Base-by-base conservation (phyloP, 176 grass and related monocot genomes). In the Aegilops umbellulata region DNA sequence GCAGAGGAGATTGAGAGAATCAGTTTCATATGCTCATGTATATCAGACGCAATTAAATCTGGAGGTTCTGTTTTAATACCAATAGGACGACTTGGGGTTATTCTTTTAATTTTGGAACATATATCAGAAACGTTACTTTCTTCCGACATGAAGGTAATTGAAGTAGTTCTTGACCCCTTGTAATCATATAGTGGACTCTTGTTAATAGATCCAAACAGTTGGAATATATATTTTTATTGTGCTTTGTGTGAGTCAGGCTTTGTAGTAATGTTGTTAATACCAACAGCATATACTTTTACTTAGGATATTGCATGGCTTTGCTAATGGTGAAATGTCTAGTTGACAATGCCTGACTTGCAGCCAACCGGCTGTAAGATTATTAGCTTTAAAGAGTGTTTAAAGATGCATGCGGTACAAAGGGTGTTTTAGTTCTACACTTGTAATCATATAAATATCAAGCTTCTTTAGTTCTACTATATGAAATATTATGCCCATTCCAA, bases 21-120 rank as follows among this genome's bases (percentile, higher is more conserved):
- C 60, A 87, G 49, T 62, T 98, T 91, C 68, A 88, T 98, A 87
- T 94, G 90, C 81, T 95, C 93, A 58, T 94, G 93, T 80, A 95
- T 94, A 27, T 83, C 87, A 2, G 81, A 92, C 79, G 91, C 96
- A 23, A 74, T 94, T 66, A 79, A 93, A 79, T 87, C 82, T 84
- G 96, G 91, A 65, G 96, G 96, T 89, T 94, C 93, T 53, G 91
- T 94, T 91, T 85, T 98, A 67, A 88, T 95, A 78, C 93, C 91
- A 69, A 84, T 89, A 79, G 80, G 86, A 16, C 90, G 88, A 51
- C 80, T 91, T 87, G 93, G 89, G 62, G 69, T 80, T 65, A 65
- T 92, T 83, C 85, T 95, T 42, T 69, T 86, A 79, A 82, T 98
- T 83, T 77, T 98, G 81, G 96, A 98, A 79, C 84, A 88, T 81